Evolutionary conservation across 2,329 filamentous ascomycete genomes (phyloP).

Genomic region (Fusarium robinianum): DNA sequence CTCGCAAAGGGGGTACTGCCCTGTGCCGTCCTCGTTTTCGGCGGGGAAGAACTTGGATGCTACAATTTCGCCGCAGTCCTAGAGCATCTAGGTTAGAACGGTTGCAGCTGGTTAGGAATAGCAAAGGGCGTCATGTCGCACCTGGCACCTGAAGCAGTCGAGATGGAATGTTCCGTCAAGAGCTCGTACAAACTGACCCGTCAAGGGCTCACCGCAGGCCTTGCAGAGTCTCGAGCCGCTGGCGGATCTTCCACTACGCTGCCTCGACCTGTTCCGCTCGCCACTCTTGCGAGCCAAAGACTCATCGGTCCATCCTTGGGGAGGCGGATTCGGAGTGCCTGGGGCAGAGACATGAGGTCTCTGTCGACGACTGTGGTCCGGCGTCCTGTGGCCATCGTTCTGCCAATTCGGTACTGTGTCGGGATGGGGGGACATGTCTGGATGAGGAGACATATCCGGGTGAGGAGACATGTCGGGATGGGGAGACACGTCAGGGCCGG

Average conservation of each 20-base stretch:
- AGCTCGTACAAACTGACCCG: constrained; percentile 94
- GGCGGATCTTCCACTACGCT: constrained; percentile 56
- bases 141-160: constrained; percentile 96
- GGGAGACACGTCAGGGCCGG: no score
- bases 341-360: constrained; percentile 44
- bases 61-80: constrained; percentile 97
- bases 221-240: constrained; percentile 73
- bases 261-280: constrained; percentile 62
- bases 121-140: constrained; percentile 47
- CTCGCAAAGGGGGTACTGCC: constrained; percentile 94
- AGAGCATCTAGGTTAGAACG: constrained; percentile 29
- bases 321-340: constrained; percentile 38
- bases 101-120: neutral
- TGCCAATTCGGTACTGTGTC: constrained; percentile 47
- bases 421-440: constrained; percentile 39
- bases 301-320: constrained; percentile 47
- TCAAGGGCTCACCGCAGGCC: constrained; percentile 86
- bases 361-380: constrained; percentile 43
- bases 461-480: neutral
- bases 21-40: constrained; percentile 82
- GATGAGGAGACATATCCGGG: constrained; percentile 32
- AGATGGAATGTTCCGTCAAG: constrained; percentile 93
- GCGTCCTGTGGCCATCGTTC: constrained; percentile 44
- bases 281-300: constrained; percentile 52
- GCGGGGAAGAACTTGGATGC: constrained; percentile 99